Base-by-base conservation (phyloP, 1,284 basidiomycete genomes). In the Earliella scabrosa region DNA sequence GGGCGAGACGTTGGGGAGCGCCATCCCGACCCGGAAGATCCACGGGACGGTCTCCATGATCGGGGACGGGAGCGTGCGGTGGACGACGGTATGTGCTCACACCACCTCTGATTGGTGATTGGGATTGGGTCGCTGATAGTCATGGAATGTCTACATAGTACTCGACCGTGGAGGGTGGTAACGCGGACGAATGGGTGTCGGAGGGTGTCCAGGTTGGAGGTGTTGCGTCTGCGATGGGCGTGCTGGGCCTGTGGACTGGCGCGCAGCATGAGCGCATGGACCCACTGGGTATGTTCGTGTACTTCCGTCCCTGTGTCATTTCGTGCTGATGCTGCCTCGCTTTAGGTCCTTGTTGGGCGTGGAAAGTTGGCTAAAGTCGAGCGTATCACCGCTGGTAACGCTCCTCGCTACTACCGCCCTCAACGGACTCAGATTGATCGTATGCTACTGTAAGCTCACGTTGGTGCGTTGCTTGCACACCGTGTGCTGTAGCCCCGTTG, bases 211-310 rank as follows among this genome's bases (percentile, higher is more conserved):
- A 86, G 60, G 65, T 86, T 1, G 85, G 85, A 18, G 77, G 76
- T 0, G 71, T 80, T 6, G 81, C 78, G 18, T 81, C 81, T 23
- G 78, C 76, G 0, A 67, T 77, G 38, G 84, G 84, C 16, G 66
- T 85, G 1, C 69, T 86, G 0, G 83, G 82, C 4, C 65, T 82
- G 67, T 87, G 84, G 85, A 86, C 83, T 0, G 82, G 82, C 5
- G 81, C 81, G 3, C 68, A 72, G 16, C 84, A 87, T 58, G 75
- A 79, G 49, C 66, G 71, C 4, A 73, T 74, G 21, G 82, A 83
- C 64, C 76, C 77, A 1, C 65, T 81, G 4, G 81, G 84, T 83
- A 57, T 56, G 75, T 60, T 3, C 14, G 11, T 35, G n/a, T n/a
- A 9, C 3, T 5, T 2, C 1, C 11, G 9, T 11, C 26, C 27